These are phyloP conservation scores for Yarrowia keelungensis DNA, from an alignment of 805 yeast genomes.

Conservation along the genomic window DNA sequence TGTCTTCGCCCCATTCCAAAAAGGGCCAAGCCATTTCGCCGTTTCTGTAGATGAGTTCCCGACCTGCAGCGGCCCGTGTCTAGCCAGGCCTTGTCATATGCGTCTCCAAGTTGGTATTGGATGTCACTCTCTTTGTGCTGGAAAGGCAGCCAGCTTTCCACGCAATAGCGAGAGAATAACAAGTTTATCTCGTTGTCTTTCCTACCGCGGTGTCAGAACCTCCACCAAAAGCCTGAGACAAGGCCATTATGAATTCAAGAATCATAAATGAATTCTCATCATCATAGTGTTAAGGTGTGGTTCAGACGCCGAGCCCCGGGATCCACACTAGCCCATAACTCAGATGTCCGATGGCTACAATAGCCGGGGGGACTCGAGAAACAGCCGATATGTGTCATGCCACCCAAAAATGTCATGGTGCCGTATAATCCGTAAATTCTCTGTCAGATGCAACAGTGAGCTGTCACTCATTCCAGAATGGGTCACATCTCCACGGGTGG, in stretches of 20 bases:
- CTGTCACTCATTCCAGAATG: neutral
- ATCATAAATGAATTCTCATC: neutral
- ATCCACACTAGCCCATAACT: neutral
- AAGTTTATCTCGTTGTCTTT: too few relatives aligned
- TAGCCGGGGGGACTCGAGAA: too few relatives aligned
- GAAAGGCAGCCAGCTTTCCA: neutral
- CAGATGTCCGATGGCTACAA: neutral
- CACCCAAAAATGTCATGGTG: neutral
- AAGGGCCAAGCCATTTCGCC: neutral
- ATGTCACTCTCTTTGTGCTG: constrained; percentile 11
- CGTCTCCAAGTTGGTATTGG: neutral
- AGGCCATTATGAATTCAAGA: neutral
- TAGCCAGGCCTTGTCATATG: neutral
- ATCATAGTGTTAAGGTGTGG: constrained; percentile 2
- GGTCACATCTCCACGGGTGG: neutral
- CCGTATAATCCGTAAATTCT: neutral
- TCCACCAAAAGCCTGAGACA: too few relatives aligned
- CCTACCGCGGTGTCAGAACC: too few relatives aligned
- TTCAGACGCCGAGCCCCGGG: neutral
- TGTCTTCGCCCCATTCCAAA: neutral
- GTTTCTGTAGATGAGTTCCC: neutral
- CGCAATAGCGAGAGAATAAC: neutral
- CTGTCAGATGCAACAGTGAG: neutral
- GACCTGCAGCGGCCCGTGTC: constrained; percentile 22
- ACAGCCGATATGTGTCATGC: too few relatives aligned